Conservation (phyloP, 75 land plant species). For the Sequoiadendron giganteum region DNA sequence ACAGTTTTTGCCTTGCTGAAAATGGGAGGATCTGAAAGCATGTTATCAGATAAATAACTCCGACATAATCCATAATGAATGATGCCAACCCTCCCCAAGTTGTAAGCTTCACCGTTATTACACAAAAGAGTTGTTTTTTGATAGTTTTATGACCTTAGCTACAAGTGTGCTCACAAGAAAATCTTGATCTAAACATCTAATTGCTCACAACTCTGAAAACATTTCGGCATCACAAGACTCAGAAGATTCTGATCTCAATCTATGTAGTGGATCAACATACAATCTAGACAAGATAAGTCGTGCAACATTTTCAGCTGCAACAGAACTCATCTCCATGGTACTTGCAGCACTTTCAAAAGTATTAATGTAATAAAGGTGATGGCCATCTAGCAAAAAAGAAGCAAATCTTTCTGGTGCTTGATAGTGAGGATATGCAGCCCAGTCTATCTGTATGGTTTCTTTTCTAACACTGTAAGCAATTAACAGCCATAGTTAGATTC, state of each 20-base stretch:
- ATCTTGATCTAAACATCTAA: background rate
- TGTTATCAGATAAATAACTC: background rate
- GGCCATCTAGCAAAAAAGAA: conserved; percentile 72
- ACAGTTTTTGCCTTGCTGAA: background rate
- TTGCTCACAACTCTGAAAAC: background rate
- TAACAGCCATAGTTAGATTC: conserved; percentile 9
- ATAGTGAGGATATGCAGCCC: conserved; percentile 96
- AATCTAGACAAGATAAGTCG: conserved; percentile 77
- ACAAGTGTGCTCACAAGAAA: background rate
- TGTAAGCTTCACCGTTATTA: background rate
- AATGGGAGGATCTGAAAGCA: background rate
- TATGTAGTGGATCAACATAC: background rate
- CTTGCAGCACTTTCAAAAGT: conserved; percentile 96
- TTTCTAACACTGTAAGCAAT: conserved; percentile 50
- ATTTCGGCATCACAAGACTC: background rate
- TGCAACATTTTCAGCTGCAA: conserved; percentile 91
- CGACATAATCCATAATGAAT: background rate
- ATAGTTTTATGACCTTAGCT: background rate
- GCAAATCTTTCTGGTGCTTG: conserved; percentile 85
- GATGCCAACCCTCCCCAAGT: background rate
- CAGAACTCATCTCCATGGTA: conserved; percentile 91
- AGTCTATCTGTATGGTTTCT: conserved; percentile 72
- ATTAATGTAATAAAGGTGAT: conserved; percentile 86
- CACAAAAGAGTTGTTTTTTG: background rate
- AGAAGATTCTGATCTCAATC: background rate